Evolutionary conservation across 2,329 filamentous ascomycete species (phyloP), one percentile per base, ranked within the genome.

Genomic region (Mariannaea elegans): DNA sequence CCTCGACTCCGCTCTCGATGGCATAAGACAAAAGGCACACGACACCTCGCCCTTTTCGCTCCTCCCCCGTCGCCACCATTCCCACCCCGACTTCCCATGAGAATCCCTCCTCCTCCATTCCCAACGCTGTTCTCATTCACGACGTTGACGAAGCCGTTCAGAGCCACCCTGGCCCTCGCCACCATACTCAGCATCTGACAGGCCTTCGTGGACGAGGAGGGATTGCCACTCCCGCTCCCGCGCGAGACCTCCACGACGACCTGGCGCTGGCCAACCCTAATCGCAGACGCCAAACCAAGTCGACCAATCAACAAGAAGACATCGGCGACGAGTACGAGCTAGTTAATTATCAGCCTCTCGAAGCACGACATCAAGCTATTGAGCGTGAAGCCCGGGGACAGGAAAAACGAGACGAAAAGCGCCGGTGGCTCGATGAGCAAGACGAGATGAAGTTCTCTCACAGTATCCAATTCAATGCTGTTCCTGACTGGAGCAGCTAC

Each of bases 391-490:
- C 67, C 34, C 76, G 74, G 52, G 71, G 68, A 66, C 72, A 65
- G 63, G 68, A 73, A 18, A 88, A 85, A 76, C 80, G 83, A 72
- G 77, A 78, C 67, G 81, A 84, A 75, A 93, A 93, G 82, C 84
- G 87, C 76, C 81, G 82, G 73, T 86, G 86, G 83, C 88, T 94
- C 71, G 86, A 91, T 70, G 82, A 89, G 69, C 86, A 83, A 67
- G 89, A 91, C 87, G 92, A 93, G 74, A 99, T 99, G 95, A 98
- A 98, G 89, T 99, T 99, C 84, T 98, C 94, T 16, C 95, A 99
- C 77, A 98, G 94, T 79, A 90, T 99, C 71, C 95, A 99, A 83
- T 99, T 99, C 81, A 99, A 99, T 82, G 94, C 95, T 65, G 95
- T 99, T 70, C 95, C 95, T n/a, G 95, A 99, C 79, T 99, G 95